phyloP scores from a whole-genome alignment of 129 eudicot genomes.

The Smallanthus sonchifolius region DNA sequence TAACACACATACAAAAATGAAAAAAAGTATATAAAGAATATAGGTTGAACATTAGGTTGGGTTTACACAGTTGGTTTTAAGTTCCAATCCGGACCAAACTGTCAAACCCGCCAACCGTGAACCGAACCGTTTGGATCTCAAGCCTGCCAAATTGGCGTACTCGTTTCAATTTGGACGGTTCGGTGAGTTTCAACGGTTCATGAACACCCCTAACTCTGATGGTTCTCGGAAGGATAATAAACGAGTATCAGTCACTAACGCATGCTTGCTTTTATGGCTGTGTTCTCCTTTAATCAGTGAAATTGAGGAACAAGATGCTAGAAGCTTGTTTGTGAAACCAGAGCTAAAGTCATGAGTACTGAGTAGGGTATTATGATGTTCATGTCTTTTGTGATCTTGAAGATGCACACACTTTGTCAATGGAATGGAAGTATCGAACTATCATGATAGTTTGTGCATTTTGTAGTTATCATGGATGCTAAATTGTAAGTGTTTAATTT shows the following conservation, averaged over 20 bases:
- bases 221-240: background rate
- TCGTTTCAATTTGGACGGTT: no score
- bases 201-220: background rate
- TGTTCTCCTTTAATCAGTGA: slow-evolving; percentile 45
- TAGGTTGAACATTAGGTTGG: no score
- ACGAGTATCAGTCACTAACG: background rate
- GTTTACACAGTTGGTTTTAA: no score
- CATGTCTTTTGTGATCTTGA: background rate
- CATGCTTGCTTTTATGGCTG: background rate
- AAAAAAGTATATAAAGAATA: no score
- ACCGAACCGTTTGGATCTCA: no score
- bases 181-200: no score
- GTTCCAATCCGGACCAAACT: no score
- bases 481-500: background rate
- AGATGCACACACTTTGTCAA: slow-evolving; percentile 1
- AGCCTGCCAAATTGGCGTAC: no score
- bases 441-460: background rate
- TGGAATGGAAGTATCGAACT: background rate
- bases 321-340: slow-evolving; percentile 41
- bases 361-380: slow-evolving; percentile 24
- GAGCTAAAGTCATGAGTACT: slow-evolving; percentile 37
- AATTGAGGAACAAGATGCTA: slow-evolving; percentile 54
- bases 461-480: slow-evolving; percentile 14
- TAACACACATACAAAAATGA: no score
- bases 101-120: no score